phyloP scores from a whole-genome alignment of 2,329 filamentous ascomycete species.

The Xylariaceae sp. region DNA sequence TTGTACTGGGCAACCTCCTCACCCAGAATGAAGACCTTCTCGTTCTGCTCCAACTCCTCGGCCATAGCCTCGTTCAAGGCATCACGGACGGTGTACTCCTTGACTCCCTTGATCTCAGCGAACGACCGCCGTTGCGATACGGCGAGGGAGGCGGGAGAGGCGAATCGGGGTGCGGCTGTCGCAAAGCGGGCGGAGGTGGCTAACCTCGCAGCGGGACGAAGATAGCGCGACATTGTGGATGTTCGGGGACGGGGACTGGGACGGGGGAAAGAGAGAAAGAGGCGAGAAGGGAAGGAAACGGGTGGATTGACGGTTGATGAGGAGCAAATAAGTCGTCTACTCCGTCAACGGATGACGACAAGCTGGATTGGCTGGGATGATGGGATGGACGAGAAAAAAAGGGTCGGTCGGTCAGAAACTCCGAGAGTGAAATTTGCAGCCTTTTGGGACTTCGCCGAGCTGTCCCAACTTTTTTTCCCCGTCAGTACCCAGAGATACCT shows the following conservation, averaged over 20 bases:
- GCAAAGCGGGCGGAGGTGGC: slow-evolving; percentile 39
- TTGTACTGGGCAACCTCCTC: slow-evolving; percentile 99
- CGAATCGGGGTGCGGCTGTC: slow-evolving; percentile 35
- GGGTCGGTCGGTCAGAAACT: slow-evolving; percentile 4
- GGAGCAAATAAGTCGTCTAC: too few species aligned
- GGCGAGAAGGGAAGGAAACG: background rate
- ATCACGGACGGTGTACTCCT: slow-evolving; percentile 96
- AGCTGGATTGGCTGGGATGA: slow-evolving; percentile 2
- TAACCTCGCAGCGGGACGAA: slow-evolving; percentile 47
- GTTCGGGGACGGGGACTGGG: slow-evolving; percentile 5
- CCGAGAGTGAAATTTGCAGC: slow-evolving; percentile 29
- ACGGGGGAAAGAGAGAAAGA: background rate
- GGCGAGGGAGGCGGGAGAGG: slow-evolving; percentile 34
- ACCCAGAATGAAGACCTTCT: slow-evolving; percentile 91
- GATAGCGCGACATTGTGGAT: slow-evolving; percentile 45
- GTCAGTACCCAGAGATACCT: background rate
- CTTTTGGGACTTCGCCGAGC: slow-evolving; percentile 22
- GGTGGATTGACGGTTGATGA: slow-evolving; percentile 15
- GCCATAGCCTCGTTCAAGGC: slow-evolving; percentile 96
- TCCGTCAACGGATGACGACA: slow-evolving; percentile 20
- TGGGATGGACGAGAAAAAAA: background rate
- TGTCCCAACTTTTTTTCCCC: slow-evolving; percentile 27
- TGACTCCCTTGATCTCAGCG: slow-evolving; percentile 52
- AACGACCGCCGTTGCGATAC: slow-evolving; percentile 49
- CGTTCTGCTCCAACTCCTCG: slow-evolving; percentile 91